A percentile compares a stretch with the other conserved stretches of the same genome.
phyloP scores from a whole-genome alignment of 2,329 filamentous ascomycete species.

The Fusarium tupiense region DNA sequence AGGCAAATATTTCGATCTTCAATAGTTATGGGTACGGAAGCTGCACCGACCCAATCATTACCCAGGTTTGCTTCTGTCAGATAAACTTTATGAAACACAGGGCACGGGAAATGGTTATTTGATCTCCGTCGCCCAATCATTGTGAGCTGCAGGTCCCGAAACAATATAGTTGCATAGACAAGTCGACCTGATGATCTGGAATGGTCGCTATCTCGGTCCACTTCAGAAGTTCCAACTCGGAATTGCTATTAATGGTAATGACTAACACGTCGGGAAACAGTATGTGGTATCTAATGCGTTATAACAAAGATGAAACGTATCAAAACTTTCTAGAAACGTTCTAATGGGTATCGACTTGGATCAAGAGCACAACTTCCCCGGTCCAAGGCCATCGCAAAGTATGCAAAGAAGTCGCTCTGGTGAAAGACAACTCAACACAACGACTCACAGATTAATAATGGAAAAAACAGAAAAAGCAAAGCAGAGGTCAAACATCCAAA shows the following conservation, averaged over 20 bases:
- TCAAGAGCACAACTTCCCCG: constrained; percentile 9
- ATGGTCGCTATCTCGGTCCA: neutral
- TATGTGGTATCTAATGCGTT: constrained; percentile 27
- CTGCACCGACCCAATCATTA: neutral
- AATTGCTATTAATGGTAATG: constrained; percentile 3
- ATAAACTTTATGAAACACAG: neutral
- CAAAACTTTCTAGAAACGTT: constrained; percentile 31
- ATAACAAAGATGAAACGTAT: constrained; percentile 17
- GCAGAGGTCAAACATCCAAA: neutral
- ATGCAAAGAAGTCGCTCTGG: constrained; percentile 21
- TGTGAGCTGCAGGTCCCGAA: neutral
- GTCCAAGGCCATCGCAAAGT: constrained; percentile 11
- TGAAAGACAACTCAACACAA: constrained; percentile 10
- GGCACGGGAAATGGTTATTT: neutral
- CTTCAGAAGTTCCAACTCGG: neutral
- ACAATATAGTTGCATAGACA: neutral
- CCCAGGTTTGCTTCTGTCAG: neutral
- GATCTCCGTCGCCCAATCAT: neutral
- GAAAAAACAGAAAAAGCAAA: constrained; percentile 8
- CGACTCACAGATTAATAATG: neutral
- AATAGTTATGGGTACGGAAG: neutral
- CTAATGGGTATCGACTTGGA: constrained; percentile 40
- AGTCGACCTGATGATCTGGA: neutral
- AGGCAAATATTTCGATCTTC: neutral
- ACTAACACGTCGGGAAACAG: neutral